Percentiles rank a stretch among this genome's conserved stretches.
Evolutionary conservation across 345 rosid genomes (phyloP).

Genomic region (Acer yangbiense): DNA sequence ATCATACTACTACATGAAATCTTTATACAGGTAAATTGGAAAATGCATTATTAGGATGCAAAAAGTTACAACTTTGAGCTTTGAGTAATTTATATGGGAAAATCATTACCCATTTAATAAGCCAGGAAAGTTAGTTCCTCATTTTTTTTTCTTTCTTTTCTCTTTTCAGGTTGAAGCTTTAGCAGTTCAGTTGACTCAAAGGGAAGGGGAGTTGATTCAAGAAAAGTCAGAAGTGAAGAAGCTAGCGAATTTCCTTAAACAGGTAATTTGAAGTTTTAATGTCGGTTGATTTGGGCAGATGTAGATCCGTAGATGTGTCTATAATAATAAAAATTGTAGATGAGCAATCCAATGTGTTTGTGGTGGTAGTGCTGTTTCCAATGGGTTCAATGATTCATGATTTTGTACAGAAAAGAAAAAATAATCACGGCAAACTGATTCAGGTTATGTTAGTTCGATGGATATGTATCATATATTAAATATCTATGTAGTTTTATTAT

Average conservation of each 20-base stretch:
- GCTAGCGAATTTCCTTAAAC: slow-evolving; percentile 85
- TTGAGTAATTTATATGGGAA: not conserved
- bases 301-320: not conserved
- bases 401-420: not conserved
- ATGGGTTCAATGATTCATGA: not conserved
- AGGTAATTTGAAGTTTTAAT: slow-evolving; percentile 46
- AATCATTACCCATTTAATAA: not conserved
- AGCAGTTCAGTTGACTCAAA: slow-evolving; percentile 91
- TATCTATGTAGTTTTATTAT: not conserved
- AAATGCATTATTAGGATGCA: not conserved
- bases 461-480: not conserved
- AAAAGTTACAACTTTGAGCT: not conserved
- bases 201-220: slow-evolving; percentile 94
- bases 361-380: not conserved
- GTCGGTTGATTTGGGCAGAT: not conserved
- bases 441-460: not conserved
- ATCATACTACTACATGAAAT: not conserved
- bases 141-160: no score
- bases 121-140: not conserved
- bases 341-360: not conserved
- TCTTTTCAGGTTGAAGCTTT: slow-evolving; percentile 94
- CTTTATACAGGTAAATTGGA: no score
- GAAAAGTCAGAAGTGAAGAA: slow-evolving; percentile 97
- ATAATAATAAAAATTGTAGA: not conserved
- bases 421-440: not conserved